Base-by-base conservation (phyloP, 768 basidiomycete species). In the Lyophyllum decastes region DNA sequence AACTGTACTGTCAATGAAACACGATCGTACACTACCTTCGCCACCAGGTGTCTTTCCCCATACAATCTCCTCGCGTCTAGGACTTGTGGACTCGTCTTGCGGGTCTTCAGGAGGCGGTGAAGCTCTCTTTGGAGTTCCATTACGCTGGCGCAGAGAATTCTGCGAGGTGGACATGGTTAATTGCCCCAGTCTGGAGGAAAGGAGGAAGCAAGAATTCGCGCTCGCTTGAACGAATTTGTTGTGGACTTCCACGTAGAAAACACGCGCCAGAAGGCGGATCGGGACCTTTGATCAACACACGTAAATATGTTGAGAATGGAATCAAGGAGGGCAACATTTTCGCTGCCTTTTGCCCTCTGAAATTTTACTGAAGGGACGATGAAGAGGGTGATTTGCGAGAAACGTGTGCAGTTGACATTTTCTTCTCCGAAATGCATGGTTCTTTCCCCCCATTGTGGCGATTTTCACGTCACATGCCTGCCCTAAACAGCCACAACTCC, bases 41-140 rank as follows among this genome's bases (percentile, higher is more conserved):
- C 90, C 92, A 35, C 78, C 68, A 16, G 90, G 90, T 0, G 92
- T 94, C 72, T 94, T 92, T 10, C 94, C 94, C 89, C 91, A 94
- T 1, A 94, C 91, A 24, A 92, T 78, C 58, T 92, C 90, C 27
- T 80, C 79, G 50, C 65, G 61, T 61, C 61, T 59, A 46, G 53
- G 55, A 52, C 58, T 27, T 25, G 41, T 41, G 9, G 60, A 55
- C 6, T 62, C 54, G 49, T 59, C 35, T 21, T 59, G 60, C 9
- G 60, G 49, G 44, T 55, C 61, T 19, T 44, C 53, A 17, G 50
- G 48, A 54, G 44, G 19, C 22, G 49, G 27, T 46, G 55, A 17
- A 25, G 50, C 33, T 35, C 58, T 57, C 16, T 63, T 63, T 12
- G 46, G 49, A 10, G 58, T 51, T 2, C 49, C 56, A 50, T 61